phyloP scores from a whole-genome alignment of 108 stramenopile species.

The Pseudonitzschia delicatissima region DNA sequence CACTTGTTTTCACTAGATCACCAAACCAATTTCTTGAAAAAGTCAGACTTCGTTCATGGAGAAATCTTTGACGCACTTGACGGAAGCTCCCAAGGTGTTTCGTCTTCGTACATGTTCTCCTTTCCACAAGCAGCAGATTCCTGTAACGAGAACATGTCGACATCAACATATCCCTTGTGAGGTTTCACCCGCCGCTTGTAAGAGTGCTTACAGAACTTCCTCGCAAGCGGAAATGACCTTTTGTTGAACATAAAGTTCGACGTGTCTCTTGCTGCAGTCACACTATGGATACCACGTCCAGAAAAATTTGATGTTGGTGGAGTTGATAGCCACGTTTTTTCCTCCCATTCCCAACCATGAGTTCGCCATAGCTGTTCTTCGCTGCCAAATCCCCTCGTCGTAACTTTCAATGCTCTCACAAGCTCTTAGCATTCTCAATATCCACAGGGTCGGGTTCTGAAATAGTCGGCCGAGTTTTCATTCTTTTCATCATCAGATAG shows the following conservation, averaged over 20 bases:
- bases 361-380: conserved; percentile 20
- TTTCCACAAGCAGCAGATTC: conserved; percentile 46
- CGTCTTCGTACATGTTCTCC: conserved; percentile 41
- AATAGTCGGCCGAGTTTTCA: background rate
- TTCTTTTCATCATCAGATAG: background rate
- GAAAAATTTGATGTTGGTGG: background rate
- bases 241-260: conserved; percentile 19
- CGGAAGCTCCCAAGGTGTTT: conserved; percentile 74
- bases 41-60: conserved; percentile 64
- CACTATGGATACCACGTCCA: conserved; percentile 22
- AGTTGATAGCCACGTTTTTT: conserved; percentile 20
- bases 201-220: conserved; percentile 26
- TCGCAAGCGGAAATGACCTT: background rate
- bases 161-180: conserved; percentile 60
- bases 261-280: conserved; percentile 27
- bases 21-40: conserved; percentile 84
- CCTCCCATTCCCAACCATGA: conserved; percentile 28
- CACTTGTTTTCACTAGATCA: conserved; percentile 31
- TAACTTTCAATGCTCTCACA: background rate
- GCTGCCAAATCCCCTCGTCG: conserved; percentile 25
- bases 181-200: conserved; percentile 49
- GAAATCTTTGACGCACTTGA: conserved; percentile 71
- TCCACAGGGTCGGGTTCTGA: background rate
- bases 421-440: background rate
- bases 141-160: conserved; percentile 75